These are phyloP conservation scores for Tetrahymena malaccensis DNA, from an alignment of 73 alveolate species.

Conservation along the genomic window DNA sequence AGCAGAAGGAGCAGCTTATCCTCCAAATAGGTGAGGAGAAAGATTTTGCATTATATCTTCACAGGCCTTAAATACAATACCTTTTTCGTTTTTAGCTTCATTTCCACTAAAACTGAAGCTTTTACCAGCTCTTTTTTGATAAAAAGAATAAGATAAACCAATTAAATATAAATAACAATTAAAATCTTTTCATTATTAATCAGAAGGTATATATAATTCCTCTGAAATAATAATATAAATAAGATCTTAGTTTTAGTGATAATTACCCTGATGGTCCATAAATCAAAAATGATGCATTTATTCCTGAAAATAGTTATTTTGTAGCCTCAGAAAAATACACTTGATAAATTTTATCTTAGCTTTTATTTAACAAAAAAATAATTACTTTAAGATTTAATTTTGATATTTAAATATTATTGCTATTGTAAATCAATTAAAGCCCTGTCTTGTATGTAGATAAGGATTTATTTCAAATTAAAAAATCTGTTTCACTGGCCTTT, in stretches of 20 bases:
- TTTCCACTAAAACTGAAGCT: background rate
- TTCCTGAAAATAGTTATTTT: background rate
- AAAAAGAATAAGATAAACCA: background rate
- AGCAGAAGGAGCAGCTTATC: background rate
- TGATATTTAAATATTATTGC: no score
- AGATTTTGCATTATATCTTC: background rate
- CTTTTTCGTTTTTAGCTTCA: background rate
- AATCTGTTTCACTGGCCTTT: constrained; percentile 1
- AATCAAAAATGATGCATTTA: background rate
- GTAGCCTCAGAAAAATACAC: background rate
- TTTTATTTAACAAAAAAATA: background rate
- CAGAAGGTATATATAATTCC: no score
- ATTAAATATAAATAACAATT: background rate
- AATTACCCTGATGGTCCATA: background rate
- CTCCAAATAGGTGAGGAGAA: background rate
- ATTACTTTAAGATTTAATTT: no score
- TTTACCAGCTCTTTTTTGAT: background rate
- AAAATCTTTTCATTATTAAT: no score
- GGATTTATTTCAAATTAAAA: background rate
- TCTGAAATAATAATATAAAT: no score
- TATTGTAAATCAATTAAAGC: no score
- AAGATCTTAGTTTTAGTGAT: background rate
- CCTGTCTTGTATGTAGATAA: background rate
- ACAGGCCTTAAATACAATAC: background rate
- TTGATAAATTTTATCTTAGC: background rate